phyloP scores from a whole-genome alignment of 2,329 filamentous ascomycete genomes.

The Fusarium nodosum region DNA sequence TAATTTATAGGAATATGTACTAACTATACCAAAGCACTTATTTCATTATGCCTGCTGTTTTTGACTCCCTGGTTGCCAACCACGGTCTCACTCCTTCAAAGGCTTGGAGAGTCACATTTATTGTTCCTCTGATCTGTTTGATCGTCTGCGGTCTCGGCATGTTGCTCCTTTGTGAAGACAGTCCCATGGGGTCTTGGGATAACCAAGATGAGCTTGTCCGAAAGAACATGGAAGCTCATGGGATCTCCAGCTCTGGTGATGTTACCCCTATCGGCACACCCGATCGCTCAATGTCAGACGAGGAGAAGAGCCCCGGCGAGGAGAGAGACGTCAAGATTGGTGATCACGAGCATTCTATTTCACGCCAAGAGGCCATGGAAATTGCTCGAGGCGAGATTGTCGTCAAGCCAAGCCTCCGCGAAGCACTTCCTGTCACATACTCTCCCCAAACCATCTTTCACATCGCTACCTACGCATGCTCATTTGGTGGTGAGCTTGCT shows the following conservation, averaged over 20 bases:
- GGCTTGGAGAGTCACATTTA: slow-evolving; percentile 87
- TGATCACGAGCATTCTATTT: slow-evolving; percentile 63
- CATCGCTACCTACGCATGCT: slow-evolving; percentile 71
- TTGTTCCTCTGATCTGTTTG: slow-evolving; percentile 86
- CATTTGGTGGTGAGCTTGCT: slow-evolving; percentile 73
- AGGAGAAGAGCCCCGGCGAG: slow-evolving; percentile 54
- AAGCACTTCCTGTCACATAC: slow-evolving; percentile 61
- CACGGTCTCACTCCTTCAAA: slow-evolving; percentile 73
- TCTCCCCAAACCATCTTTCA: slow-evolving; percentile 69
- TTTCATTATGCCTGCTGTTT: slow-evolving; percentile 93
- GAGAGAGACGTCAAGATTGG: slow-evolving; percentile 55
- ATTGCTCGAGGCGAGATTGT: slow-evolving; percentile 67
- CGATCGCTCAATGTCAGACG: slow-evolving; percentile 55
- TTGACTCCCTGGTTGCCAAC: slow-evolving; percentile 76
- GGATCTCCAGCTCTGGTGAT: slow-evolving; percentile 58
- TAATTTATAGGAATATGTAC: neutral
- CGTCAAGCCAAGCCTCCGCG: slow-evolving; percentile 68
- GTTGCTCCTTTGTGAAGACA: slow-evolving; percentile 82
- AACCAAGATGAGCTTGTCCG: slow-evolving; percentile 73
- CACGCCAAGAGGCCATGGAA: slow-evolving; percentile 66
- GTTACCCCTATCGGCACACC: slow-evolving; percentile 64
- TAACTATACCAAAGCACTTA: slow-evolving; percentile 69
- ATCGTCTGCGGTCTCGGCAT: slow-evolving; percentile 75
- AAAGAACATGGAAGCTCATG: slow-evolving; percentile 65
- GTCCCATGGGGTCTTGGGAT: slow-evolving; percentile 84